Evolutionary conservation across 1,139 yeast species (phyloP).

Genomic region (Hyphopichia fennica): DNA sequence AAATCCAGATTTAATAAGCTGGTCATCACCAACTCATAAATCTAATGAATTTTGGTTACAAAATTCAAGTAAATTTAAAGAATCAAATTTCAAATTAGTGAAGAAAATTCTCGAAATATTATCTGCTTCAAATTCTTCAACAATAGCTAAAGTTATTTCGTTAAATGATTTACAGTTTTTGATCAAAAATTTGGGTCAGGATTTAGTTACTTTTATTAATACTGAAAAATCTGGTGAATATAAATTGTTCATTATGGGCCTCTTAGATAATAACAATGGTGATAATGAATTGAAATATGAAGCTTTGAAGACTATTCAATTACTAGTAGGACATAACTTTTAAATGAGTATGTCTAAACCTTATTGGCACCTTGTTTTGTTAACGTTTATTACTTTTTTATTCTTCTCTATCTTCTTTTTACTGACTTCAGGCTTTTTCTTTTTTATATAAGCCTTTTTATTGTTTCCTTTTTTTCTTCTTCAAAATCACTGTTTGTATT

Average conservation of each 20-base stretch:
- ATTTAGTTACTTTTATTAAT: slow-evolving; percentile 71
- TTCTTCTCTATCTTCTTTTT: background rate
- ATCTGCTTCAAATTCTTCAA: slow-evolving; percentile 18
- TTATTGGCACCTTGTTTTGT: too few species aligned
- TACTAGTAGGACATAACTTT: slow-evolving; percentile 71
- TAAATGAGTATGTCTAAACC: slow-evolving; percentile 8
- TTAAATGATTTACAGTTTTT: slow-evolving; percentile 56
- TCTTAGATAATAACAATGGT: slow-evolving; percentile 66
- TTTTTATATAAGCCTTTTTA: background rate
- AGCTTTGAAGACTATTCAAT: slow-evolving; percentile 92
- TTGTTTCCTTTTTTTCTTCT: background rate
- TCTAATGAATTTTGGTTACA: slow-evolving; percentile 89
- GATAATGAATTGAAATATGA: slow-evolving; percentile 91
- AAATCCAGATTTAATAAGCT: slow-evolving; percentile 70
- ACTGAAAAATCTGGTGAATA: slow-evolving; percentile 56
- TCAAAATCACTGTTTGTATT: background rate
- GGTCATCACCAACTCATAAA: slow-evolving; percentile 90
- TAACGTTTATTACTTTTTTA: too few species aligned
- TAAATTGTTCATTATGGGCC: slow-evolving; percentile 77
- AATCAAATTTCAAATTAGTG: slow-evolving; percentile 70
- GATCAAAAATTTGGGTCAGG: slow-evolving; percentile 50
- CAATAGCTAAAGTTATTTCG: slow-evolving; percentile 37
- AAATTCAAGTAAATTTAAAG: slow-evolving; percentile 73
- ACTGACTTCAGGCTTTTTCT: background rate
- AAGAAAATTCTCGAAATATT: slow-evolving; percentile 49